Base-by-base conservation (phyloP, 2,329 filamentous ascomycete genomes). In the Colletotrichum sp. region DNA sequence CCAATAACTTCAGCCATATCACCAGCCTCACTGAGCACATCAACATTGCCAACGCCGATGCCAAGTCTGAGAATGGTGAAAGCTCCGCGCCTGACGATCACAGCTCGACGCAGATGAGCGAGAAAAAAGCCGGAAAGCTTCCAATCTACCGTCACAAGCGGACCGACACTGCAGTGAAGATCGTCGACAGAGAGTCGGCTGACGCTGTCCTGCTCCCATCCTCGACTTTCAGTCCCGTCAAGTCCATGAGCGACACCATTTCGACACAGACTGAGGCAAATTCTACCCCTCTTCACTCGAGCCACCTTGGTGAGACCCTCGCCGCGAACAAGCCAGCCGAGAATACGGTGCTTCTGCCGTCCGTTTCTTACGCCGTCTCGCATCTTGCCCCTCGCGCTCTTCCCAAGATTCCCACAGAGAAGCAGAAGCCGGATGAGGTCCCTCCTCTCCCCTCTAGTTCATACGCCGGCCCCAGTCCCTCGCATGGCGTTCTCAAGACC, bases 131-230 rank as follows among this genome's bases (percentile, higher is more conserved):
- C 6, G 39, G 22, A 18, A 67, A 52, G 24, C 16, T 52, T 13
- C 30, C 70, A 8, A 55, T 74, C 24, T 65, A 65, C 36, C 71
- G 74, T n/a, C 74, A 76, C 48, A 76, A 74, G 48, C 64, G 65
- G 59, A 32, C 55, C 22, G 71, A 34, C 5, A 74, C 39, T 57
- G 66, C 64, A 6, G 30, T 60, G 70, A 69, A 76, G 59, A 73
- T 76, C 8, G 52, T 64, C 6, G 71, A 76, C 22, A 59, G 30
- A n/a, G 30, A 30, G 10, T 36, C 68, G 26, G 60, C 60, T 12
- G 30, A 65, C 59, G 60, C 60, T 28, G 68, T 68, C 7, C 13
- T 73, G 18, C 74, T 73, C 15, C 59, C 70, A 16, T 55, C 70
- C 36, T 36, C 44, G 9, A 18, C 59, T 36, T 74, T 69, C 30